Conservation (phyloP, 306 rosid species). For the Vachellia pachyceras region DNA sequence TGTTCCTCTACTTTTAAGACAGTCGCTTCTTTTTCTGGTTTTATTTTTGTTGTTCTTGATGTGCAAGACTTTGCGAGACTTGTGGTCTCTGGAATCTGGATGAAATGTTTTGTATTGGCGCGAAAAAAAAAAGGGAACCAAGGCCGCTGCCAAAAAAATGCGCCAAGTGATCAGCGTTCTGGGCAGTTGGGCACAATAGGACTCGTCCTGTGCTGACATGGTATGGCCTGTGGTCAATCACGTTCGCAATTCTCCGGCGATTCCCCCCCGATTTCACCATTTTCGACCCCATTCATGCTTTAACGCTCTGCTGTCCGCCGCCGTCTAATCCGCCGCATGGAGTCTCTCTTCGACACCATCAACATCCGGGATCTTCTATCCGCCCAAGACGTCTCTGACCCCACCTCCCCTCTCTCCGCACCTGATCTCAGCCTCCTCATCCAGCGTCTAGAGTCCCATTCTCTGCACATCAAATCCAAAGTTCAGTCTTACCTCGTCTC, state of each 20-base stretch:
- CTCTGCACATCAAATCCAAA: slow-evolving; percentile 77
- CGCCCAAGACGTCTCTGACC: slow-evolving; percentile 82
- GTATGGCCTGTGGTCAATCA: not conserved
- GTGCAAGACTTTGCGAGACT: too few species aligned
- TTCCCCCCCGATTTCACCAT: not conserved
- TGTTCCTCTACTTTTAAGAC: too few species aligned
- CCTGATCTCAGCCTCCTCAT: slow-evolving; percentile 97
- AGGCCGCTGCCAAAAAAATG: too few species aligned
- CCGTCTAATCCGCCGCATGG: slow-evolving; percentile 51
- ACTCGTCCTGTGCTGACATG: not conserved
- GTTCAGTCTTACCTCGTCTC: slow-evolving; percentile 75
- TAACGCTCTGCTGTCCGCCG: not conserved
- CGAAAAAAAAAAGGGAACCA: too few species aligned
- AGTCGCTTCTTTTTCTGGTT: too few species aligned
- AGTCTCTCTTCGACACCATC: slow-evolving; percentile 72
- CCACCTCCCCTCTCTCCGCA: slow-evolving; percentile 78
- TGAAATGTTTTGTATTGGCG: too few species aligned
- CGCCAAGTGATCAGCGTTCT: too few species aligned
- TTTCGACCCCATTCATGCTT: not conserved
- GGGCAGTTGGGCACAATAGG: not conserved
- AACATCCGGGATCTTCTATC: slow-evolving; percentile 89
- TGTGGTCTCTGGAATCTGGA: too few species aligned
- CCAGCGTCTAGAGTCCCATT: slow-evolving; percentile 94
- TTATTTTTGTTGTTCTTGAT: too few species aligned
- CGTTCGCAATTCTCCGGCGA: not conserved